Percentiles rank a stretch among this genome's conserved stretches.
Conservation (phyloP, 106 monocot species). For the Acanthochlamys bracteata region DNA sequence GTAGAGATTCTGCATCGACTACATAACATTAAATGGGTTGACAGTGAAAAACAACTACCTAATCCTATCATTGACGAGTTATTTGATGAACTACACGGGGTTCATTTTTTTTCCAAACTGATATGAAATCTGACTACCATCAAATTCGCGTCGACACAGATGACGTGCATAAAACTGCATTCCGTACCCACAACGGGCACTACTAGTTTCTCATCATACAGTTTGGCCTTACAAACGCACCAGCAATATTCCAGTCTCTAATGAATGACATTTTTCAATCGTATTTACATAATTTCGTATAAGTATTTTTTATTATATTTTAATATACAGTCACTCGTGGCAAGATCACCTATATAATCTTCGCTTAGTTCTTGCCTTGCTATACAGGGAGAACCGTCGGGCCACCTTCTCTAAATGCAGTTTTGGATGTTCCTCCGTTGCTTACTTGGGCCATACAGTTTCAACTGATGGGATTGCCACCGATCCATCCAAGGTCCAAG, state of each 20-base stretch:
- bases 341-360: background rate
- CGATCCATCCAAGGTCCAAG: background rate
- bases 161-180: background rate
- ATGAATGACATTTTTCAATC: background rate
- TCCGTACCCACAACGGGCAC: background rate
- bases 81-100: conserved; percentile 8
- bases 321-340: background rate
- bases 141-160: background rate
- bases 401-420: background rate
- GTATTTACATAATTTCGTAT: background rate
- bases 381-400: background rate
- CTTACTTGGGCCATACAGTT: background rate
- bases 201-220: background rate
- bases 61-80: conserved; percentile 14
- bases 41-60: background rate
- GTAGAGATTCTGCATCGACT: background rate
- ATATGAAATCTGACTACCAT: conserved; percentile 8
- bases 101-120: conserved; percentile 7
- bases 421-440: background rate
- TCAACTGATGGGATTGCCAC: background rate
- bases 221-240: background rate
- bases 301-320: background rate
- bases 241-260: background rate
- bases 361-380: background rate
- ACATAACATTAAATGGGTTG: background rate